phyloP scores from a whole-genome alignment of 208 protist genomes.

The Strigomonas galati region DNA sequence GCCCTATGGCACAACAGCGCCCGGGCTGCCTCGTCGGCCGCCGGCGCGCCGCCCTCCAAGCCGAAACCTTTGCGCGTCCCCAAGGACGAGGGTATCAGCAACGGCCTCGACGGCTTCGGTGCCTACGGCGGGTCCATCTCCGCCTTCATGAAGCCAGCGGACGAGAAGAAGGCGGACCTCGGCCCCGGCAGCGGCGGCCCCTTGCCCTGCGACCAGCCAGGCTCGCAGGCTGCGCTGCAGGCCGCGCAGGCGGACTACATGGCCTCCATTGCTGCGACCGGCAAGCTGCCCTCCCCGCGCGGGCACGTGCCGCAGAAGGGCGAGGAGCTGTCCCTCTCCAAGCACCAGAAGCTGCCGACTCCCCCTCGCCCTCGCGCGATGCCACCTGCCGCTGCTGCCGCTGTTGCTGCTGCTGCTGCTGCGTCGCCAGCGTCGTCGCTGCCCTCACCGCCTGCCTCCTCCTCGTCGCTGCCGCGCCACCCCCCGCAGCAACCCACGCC shows the following conservation, averaged over 20 bases:
- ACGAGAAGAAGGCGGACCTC: conserved; percentile 26
- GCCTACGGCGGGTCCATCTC: conserved; percentile 82
- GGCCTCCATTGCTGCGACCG: conserved; percentile 52
- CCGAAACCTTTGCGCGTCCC: conserved; percentile 22
- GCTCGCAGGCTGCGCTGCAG: conserved; percentile 35
- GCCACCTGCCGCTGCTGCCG: too few species aligned
- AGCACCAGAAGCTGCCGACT: background rate
- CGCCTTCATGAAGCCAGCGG: conserved; percentile 65
- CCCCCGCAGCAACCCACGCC: background rate
- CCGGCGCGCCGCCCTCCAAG: background rate
- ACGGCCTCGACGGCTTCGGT: conserved; percentile 53
- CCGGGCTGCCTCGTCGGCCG: background rate
- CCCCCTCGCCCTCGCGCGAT: background rate
- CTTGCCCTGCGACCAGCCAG: conserved; percentile 62
- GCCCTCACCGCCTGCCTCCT: conserved; percentile 1
- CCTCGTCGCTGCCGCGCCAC: conserved; percentile 5
- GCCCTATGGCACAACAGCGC: background rate
- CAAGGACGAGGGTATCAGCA: conserved; percentile 59
- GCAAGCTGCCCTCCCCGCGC: conserved; percentile 55
- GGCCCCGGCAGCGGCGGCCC: conserved; percentile 12
- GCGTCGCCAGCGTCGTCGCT: conserved; percentile 1
- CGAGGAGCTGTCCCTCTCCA: background rate
- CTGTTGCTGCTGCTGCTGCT: too few species aligned
- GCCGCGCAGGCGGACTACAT: conserved; percentile 55
- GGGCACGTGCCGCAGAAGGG: background rate